Evolutionary conservation across 768 basidiomycete species (phyloP).

Genomic region (Boletus sp.): DNA sequence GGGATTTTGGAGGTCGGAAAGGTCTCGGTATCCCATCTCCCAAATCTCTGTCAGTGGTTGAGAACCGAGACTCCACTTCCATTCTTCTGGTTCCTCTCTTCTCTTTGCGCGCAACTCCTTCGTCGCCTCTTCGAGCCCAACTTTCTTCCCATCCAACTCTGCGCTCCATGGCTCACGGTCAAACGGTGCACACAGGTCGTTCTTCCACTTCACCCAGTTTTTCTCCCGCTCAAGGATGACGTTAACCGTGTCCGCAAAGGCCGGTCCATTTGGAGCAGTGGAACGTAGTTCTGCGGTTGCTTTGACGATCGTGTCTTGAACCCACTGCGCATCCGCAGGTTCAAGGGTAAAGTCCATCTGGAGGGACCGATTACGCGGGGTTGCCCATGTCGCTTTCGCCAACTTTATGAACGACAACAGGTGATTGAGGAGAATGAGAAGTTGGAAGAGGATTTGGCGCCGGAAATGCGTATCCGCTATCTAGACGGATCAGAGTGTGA

Average conservation of each 20-base stretch:
- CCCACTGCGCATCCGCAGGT: constrained; percentile 68
- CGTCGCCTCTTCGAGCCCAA: constrained; percentile 65
- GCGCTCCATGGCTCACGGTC: constrained; percentile 66
- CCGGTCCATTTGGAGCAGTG: constrained; percentile 75
- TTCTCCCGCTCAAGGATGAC: constrained; percentile 78
- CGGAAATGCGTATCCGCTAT: constrained; percentile 90
- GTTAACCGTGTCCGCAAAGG: constrained; percentile 71
- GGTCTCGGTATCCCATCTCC: constrained; percentile 73
- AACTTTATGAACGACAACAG: constrained; percentile 71
- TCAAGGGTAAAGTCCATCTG: constrained; percentile 84
- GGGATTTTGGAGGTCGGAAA: constrained; percentile 60
- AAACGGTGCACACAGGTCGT: constrained; percentile 75
- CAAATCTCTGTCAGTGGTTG: constrained; percentile 77
- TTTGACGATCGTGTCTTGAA: constrained; percentile 65
- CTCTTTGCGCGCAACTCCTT: constrained; percentile 48
- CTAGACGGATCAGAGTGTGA: constrained; percentile 38
- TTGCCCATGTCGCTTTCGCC: constrained; percentile 59
- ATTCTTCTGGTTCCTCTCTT: constrained; percentile 57
- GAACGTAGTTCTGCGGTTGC: constrained; percentile 56
- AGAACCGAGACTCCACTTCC: constrained; percentile 66
- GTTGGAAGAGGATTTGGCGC: constrained; percentile 87
- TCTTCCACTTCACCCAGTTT: constrained; percentile 92
- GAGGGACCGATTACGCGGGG: constrained; percentile 70
- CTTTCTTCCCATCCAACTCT: constrained; percentile 46
- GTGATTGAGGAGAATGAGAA: constrained; percentile 74